Conservation (phyloP, 371 early-diverging fungal species). For the Chytridiales sp. region DNA sequence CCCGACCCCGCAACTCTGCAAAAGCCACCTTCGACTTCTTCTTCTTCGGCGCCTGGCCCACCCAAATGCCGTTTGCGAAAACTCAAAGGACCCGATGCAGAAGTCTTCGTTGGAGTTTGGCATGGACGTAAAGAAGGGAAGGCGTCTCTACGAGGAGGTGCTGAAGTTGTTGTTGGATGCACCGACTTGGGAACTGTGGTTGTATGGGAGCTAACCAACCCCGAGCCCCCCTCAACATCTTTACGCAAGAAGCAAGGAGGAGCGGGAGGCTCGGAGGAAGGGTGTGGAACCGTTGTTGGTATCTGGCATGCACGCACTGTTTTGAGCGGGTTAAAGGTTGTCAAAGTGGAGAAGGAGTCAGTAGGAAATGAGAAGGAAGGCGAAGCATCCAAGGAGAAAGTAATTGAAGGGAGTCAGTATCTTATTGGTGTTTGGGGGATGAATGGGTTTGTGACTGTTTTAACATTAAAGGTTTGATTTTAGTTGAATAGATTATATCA, state of each 20-base stretch:
- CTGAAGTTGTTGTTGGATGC: constrained; percentile 1
- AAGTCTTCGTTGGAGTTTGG: too few species aligned
- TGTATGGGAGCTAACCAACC: too few species aligned
- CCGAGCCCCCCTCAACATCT: constrained; percentile 4
- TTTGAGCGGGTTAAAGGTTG: constrained; percentile 12
- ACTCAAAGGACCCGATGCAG: too few species aligned
- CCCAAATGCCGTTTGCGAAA: too few species aligned
- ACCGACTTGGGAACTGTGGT: constrained; percentile 17
- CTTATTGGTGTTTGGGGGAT: constrained; percentile 6
- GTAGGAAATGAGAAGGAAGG: background rate
- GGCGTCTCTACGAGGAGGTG: too few species aligned
- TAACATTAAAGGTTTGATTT: constrained; percentile 3
- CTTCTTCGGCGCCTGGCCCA: too few species aligned
- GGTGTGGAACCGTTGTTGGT: constrained; percentile 5
- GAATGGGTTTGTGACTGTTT: constrained; percentile 8
- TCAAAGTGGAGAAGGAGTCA: background rate
- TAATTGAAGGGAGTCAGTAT: background rate
- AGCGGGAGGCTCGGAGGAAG: background rate
- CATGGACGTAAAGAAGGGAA: too few species aligned
- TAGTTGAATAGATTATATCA: too few species aligned
- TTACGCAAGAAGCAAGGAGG: background rate
- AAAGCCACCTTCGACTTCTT: too few species aligned
- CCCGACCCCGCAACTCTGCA: too few species aligned
- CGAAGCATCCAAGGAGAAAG: background rate
- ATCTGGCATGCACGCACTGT: constrained; percentile 22